Percentiles rank a stretch among this genome's conserved stretches.
Conservation (phyloP, 2,329 filamentous ascomycete species). For the Colletotrichum endophyticum region DNA sequence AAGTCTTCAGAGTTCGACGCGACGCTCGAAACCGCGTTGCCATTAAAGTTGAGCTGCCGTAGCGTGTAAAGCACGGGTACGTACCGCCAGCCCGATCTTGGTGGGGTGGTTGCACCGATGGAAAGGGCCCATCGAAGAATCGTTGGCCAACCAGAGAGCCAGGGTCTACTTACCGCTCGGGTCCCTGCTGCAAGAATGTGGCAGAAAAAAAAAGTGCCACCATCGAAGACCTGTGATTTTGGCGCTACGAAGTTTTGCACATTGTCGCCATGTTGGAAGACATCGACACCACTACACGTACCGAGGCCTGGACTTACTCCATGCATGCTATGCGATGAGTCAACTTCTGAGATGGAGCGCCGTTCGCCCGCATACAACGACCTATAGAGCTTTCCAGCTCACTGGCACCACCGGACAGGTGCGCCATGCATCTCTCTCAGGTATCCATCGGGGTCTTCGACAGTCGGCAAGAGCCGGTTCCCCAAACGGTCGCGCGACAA, state of each 20-base stretch:
- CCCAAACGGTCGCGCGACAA: background rate
- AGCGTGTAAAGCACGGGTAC: background rate
- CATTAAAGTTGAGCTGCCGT: background rate
- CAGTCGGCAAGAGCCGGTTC: slow-evolving; percentile 40
- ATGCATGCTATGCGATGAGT: slow-evolving; percentile 21
- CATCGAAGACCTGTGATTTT: background rate
- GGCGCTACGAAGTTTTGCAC: background rate
- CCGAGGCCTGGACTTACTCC: background rate
- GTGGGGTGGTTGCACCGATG: background rate
- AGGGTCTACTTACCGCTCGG: slow-evolving; percentile 4
- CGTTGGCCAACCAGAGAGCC: background rate
- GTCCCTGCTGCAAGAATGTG: background rate
- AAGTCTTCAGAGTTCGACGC: background rate
- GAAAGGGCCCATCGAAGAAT: background rate
- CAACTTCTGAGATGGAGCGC: slow-evolving; percentile 10
- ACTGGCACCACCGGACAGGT: background rate
- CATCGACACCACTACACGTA: background rate
- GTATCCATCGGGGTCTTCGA: slow-evolving; percentile 72
- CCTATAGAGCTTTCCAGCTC: background rate
- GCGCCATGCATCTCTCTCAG: slow-evolving; percentile 53
- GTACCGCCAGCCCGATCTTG: background rate
- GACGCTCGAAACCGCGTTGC: slow-evolving; percentile 13
- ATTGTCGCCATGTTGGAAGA: background rate
- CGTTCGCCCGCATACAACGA: background rate
- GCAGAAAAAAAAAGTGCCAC: slow-evolving; percentile 21